phyloP scores from a whole-genome alignment of 768 basidiomycete species.

The Boletus fagicola region DNA sequence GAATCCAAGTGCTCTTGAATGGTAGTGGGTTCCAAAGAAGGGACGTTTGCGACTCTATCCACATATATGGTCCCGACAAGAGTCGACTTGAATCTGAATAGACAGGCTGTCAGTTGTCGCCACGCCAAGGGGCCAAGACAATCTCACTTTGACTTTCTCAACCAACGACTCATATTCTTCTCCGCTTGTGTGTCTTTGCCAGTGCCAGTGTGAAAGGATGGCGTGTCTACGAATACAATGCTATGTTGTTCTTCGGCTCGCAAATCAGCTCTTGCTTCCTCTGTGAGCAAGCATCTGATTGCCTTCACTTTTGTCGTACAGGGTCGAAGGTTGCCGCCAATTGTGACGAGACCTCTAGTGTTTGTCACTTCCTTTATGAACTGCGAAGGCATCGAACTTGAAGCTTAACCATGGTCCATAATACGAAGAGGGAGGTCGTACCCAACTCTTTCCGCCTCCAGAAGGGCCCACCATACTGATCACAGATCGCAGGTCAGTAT shows the following conservation, averaged over 20 bases:
- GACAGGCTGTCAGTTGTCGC: neutral
- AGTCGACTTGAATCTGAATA: slow-evolving; percentile 10
- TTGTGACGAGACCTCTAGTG: neutral
- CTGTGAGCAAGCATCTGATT: slow-evolving; percentile 10
- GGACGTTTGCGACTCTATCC: slow-evolving; percentile 14
- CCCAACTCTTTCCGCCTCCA: slow-evolving; percentile 20
- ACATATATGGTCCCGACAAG: slow-evolving; percentile 16
- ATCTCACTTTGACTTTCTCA: slow-evolving; percentile 4
- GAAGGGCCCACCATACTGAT: slow-evolving; percentile 21
- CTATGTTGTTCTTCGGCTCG: neutral
- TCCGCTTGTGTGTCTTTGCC: neutral
- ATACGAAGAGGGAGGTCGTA: neutral
- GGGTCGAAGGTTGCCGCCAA: neutral
- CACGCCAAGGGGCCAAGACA: neutral
- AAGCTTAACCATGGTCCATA: neutral
- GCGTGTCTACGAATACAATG: slow-evolving; percentile 26
- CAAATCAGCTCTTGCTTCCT: neutral
- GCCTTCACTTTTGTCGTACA: slow-evolving; percentile 5
- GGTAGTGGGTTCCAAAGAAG: slow-evolving; percentile 9
- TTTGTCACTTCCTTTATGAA: slow-evolving; percentile 10
- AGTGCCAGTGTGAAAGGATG: slow-evolving; percentile 11
- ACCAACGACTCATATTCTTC: slow-evolving; percentile 3
- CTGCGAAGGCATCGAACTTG: neutral
- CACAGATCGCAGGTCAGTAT: neutral
- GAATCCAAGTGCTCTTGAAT: slow-evolving; percentile 9